Conservation (phyloP, 2,329 filamentous ascomycete genomes). For the Aspergillus texensis region DNA sequence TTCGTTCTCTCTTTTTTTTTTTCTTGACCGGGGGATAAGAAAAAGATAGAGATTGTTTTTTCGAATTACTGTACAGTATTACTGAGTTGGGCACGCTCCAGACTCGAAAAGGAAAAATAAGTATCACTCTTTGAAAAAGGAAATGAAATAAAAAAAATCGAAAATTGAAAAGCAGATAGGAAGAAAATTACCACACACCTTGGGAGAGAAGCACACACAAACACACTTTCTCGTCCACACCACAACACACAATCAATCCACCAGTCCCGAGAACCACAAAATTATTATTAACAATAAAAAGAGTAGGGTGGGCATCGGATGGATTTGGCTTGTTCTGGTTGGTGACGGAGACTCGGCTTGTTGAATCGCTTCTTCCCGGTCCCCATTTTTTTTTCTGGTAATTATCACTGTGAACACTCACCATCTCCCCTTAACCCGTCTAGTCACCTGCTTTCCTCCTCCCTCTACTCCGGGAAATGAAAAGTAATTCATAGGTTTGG, state of each 20-base stretch:
- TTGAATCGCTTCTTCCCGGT: conserved; percentile 24
- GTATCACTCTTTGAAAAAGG: background rate
- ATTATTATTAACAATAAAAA: conserved; percentile 2
- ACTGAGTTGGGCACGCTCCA: background rate
- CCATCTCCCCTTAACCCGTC: background rate
- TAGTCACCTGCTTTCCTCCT: background rate
- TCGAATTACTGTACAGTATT: conserved; percentile 5
- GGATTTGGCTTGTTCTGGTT: conserved; percentile 19
- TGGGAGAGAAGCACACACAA: background rate
- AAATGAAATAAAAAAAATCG: background rate
- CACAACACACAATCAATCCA: conserved; percentile 2
- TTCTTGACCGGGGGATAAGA: conserved; percentile 23
- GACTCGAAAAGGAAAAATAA: background rate
- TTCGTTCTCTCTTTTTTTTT: conserved; percentile 8
- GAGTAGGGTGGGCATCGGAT: conserved; percentile 17
- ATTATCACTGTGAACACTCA: background rate
- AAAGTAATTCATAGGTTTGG: background rate
- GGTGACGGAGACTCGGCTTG: conserved; percentile 9
- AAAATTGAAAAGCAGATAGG: background rate
- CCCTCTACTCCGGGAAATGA: background rate
- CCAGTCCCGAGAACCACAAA: conserved; percentile 1
- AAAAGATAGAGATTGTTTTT: conserved; percentile 6
- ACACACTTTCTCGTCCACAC: conserved; percentile 1
- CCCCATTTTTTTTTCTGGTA: conserved; percentile 13
- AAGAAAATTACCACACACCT: background rate